Conservation (phyloP, 2,329 filamentous ascomycete genomes). For the Trichoderma sp. region DNA sequence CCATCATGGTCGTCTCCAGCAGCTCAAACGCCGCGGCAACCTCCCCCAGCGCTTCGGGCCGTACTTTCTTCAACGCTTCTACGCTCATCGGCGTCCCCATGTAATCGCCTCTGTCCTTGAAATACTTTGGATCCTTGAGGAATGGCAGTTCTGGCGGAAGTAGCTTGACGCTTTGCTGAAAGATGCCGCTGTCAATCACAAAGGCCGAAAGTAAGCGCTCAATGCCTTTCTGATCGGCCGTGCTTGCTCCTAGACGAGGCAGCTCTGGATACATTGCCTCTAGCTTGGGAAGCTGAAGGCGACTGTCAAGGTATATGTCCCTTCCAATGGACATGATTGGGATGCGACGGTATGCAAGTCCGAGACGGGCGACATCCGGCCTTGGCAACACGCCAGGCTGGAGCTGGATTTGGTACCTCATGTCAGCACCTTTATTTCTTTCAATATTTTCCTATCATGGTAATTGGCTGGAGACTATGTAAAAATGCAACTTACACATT, state of each 20-base stretch:
- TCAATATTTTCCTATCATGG: background rate
- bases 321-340: slow-evolving; percentile 65
- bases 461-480: background rate
- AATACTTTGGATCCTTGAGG: slow-evolving; percentile 57
- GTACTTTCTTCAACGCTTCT: slow-evolving; percentile 28
- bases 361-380: slow-evolving; percentile 60
- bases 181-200: slow-evolving; percentile 57
- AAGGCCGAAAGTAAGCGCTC: slow-evolving; percentile 56
- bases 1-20: slow-evolving; percentile 61
- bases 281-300: slow-evolving; percentile 65
- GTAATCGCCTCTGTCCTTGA: slow-evolving; percentile 53
- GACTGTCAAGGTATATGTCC: slow-evolving; percentile 68
- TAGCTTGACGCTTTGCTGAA: slow-evolving; percentile 50
- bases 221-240: slow-evolving; percentile 43
- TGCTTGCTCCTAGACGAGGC: slow-evolving; percentile 37
- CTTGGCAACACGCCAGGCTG: slow-evolving; percentile 67
- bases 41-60: slow-evolving; percentile 56
- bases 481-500: slow-evolving; percentile 56
- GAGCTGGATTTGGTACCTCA: slow-evolving; percentile 40
- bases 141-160: slow-evolving; percentile 56
- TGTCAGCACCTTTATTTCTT: background rate
- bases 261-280: slow-evolving; percentile 53
- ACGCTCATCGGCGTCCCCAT: slow-evolving; percentile 30
- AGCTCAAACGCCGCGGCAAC: slow-evolving; percentile 54
- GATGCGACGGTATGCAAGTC: slow-evolving; percentile 66